Conservation (phyloP, 2,329 filamentous ascomycete species). For the Eutypella sp. region DNA sequence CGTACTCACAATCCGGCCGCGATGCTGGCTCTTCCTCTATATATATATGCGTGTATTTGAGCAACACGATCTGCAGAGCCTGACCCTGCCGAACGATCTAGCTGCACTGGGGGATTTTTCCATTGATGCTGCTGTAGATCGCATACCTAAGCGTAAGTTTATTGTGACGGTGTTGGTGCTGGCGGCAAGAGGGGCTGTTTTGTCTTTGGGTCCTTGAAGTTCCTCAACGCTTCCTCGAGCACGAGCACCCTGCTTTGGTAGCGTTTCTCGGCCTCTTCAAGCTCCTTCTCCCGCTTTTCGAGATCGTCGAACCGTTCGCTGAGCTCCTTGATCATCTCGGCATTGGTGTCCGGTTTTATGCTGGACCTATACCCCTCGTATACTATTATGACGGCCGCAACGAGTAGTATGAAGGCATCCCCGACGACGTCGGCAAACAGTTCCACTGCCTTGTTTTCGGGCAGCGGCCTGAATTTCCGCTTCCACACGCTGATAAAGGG, state of each 20-base stretch:
- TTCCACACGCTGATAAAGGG: constrained; percentile 52
- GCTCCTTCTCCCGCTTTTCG: constrained; percentile 43
- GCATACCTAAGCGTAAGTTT: constrained; percentile 8
- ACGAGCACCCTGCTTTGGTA: constrained; percentile 42
- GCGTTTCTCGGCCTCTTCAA: constrained; percentile 42
- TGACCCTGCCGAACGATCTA: too few relatives aligned
- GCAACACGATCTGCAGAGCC: too few relatives aligned
- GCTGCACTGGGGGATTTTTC: too few relatives aligned
- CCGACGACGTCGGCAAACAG: constrained; percentile 62
- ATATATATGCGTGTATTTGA: too few relatives aligned
- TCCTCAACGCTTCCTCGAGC: constrained; percentile 49
- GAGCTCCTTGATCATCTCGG: constrained; percentile 48
- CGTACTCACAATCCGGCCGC: too few relatives aligned
- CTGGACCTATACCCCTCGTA: constrained; percentile 57
- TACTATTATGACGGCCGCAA: constrained; percentile 52
- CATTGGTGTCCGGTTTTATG: constrained; percentile 56
- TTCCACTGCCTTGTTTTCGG: constrained; percentile 61
- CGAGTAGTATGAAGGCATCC: constrained; percentile 57
- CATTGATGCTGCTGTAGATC: too few relatives aligned
- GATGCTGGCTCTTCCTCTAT: too few relatives aligned
- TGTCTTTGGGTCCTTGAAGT: constrained; percentile 51
- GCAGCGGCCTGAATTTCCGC: constrained; percentile 58
- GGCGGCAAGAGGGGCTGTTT: constrained; percentile 47
- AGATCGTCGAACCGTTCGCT: constrained; percentile 44
- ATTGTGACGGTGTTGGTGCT: constrained; percentile 20